phyloP scores from a whole-genome alignment of 441 rosid genomes.

The Populus trichocarpa region DNA sequence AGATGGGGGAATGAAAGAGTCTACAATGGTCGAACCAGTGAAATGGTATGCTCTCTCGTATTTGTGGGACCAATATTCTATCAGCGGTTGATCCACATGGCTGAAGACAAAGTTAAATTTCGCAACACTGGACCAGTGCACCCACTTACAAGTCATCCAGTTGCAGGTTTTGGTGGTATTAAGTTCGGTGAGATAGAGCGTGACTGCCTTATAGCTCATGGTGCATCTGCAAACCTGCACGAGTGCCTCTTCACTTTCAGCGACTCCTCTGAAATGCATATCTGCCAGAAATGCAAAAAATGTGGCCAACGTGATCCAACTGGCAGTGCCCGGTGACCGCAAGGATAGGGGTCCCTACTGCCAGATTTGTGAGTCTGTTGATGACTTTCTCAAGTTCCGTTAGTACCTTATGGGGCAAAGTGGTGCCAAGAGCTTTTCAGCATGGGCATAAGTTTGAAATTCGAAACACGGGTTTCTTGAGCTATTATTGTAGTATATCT shows the following conservation, averaged over 20 bases:
- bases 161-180: constrained; percentile 84
- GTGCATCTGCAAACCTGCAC: constrained; percentile 75
- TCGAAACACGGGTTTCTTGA: constrained; percentile 56
- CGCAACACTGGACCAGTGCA: constrained; percentile 94
- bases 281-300: constrained; percentile 58
- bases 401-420: constrained; percentile 80
- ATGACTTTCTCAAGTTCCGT: constrained; percentile 54
- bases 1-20: constrained; percentile 87
- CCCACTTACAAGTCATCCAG: constrained; percentile 88
- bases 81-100: constrained; percentile 85
- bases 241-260: constrained; percentile 83
- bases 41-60: constrained; percentile 63
- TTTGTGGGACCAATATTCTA: constrained; percentile 92
- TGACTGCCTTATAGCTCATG: constrained; percentile 87
- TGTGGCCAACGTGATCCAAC: constrained; percentile 64
- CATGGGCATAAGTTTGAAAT: constrained; percentile 76
- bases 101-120: constrained; percentile 88
- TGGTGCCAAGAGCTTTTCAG: constrained; percentile 79
- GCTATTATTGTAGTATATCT: neutral
- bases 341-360: constrained; percentile 78
- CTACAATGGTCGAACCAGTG: constrained; percentile 74
- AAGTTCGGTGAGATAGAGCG: constrained; percentile 96
- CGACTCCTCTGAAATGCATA: constrained; percentile 72
- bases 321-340: constrained; percentile 46
- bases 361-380: constrained; percentile 51